phyloP scores from a whole-genome alignment of 169 alveolate species.

The Cryptosporidium meleagridis region DNA sequence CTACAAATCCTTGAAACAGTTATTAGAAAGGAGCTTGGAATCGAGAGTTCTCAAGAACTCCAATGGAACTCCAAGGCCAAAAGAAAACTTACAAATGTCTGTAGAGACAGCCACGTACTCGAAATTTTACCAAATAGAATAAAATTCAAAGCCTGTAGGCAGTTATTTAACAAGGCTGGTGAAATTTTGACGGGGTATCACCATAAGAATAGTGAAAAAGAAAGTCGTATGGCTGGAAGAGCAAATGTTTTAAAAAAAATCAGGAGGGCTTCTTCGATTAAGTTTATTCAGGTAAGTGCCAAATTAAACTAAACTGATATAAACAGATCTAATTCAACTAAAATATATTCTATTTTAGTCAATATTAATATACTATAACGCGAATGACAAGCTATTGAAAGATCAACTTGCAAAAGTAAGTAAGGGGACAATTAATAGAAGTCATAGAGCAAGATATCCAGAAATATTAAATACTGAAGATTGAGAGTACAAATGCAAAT shows the following conservation, averaged over 20 bases:
- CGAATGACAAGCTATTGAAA: constrained; percentile 3
- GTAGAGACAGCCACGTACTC: background rate
- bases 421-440: constrained; percentile 5
- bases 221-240: background rate
- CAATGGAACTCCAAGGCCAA: background rate
- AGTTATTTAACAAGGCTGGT: constrained; percentile 1
- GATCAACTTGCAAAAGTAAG: constrained; percentile 20
- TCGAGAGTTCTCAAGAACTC: background rate
- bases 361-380: constrained; percentile 38
- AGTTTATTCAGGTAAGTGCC: constrained; percentile 55
- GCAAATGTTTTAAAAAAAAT: background rate
- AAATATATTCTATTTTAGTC: constrained; percentile 13
- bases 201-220: background rate
- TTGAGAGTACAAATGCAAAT: background rate
- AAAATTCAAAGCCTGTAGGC: constrained; percentile 24
- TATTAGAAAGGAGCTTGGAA: constrained; percentile 4
- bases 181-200: constrained; percentile 22
- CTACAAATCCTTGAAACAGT: constrained; percentile 6
- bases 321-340: background rate
- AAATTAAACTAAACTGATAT: background rate
- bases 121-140: constrained; percentile 20
- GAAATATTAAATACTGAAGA: constrained; percentile 9
- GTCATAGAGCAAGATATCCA: background rate
- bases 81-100: background rate
- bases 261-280: background rate